Percentiles rank a stretch among this genome's conserved stretches.
Conservation (phyloP, 495 filamentous ascomycete genomes). For the Aspergillus wentii region DNA sequence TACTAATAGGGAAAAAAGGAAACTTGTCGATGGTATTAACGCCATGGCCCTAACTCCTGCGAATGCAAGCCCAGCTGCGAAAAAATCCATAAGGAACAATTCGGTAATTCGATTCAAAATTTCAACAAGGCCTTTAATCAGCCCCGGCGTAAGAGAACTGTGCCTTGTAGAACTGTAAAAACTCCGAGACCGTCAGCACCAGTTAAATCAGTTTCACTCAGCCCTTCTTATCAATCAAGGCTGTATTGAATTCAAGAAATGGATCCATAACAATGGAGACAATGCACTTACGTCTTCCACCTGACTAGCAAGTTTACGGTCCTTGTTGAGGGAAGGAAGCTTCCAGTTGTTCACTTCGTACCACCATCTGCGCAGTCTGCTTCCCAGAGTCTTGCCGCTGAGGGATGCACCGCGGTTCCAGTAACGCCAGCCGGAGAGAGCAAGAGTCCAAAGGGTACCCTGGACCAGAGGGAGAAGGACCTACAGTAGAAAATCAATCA, state of each 20-base stretch:
- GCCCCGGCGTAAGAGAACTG: conserved; percentile 38
- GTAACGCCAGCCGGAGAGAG: conserved; percentile 73
- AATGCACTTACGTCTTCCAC: conserved; percentile 44
- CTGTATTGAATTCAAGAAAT: background rate
- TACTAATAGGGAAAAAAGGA: too few relatives aligned
- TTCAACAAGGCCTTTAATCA: conserved; percentile 21
- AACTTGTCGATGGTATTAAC: too few relatives aligned
- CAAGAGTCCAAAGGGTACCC: conserved; percentile 77
- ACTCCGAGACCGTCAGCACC: conserved; percentile 33
- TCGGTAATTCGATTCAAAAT: too few relatives aligned
- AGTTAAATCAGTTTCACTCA: background rate
- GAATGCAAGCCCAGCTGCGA: conserved; percentile 2
- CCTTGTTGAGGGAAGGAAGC: conserved; percentile 36
- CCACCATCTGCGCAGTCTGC: conserved; percentile 78
- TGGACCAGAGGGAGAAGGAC: conserved; percentile 78
- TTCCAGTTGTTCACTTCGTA: conserved; percentile 86
- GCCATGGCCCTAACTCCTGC: conserved; percentile 2
- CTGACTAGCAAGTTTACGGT: conserved; percentile 32
- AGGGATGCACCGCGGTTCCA: conserved; percentile 73
- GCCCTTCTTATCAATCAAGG: too few relatives aligned
- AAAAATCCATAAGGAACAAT: background rate
- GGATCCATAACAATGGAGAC: background rate
- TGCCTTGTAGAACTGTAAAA: conserved; percentile 40
- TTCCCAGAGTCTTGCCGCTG: conserved; percentile 65
- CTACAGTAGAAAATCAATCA: conserved; percentile 43